These are phyloP conservation scores for Wickerhamiella lipophila DNA, from an alignment of 805 yeast genomes.

Conservation along the genomic window DNA sequence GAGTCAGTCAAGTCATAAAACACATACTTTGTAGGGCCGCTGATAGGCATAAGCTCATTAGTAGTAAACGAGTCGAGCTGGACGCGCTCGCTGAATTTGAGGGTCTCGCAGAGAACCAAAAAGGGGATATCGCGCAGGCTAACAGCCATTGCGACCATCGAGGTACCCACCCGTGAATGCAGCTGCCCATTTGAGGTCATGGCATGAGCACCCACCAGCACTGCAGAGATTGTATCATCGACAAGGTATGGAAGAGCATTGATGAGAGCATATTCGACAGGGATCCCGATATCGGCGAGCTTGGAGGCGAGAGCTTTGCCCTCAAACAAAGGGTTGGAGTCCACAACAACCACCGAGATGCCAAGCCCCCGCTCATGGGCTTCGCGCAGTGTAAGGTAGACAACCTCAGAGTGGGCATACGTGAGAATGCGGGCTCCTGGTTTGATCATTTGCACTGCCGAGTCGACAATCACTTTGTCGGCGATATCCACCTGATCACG, in stretches of 20 bases:
- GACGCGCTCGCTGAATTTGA: conserved; percentile 88
- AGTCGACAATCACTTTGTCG: conserved; percentile 67
- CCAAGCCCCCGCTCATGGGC: conserved; percentile 45
- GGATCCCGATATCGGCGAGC: conserved; percentile 51
- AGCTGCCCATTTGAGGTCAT: conserved; percentile 90
- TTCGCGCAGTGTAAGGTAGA: conserved; percentile 62
- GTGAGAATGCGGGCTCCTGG: conserved; percentile 73
- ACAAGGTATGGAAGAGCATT: conserved; percentile 69
- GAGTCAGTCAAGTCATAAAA: conserved; percentile 94
- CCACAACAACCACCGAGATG: conserved; percentile 76
- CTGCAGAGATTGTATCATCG: conserved; percentile 68
- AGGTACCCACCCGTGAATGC: conserved; percentile 90
- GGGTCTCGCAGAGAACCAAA: conserved; percentile 85
- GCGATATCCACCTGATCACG: conserved; percentile 76
- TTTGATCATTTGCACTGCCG: conserved; percentile 63
- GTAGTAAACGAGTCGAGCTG: conserved; percentile 92
- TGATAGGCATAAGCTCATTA: conserved; percentile 50
- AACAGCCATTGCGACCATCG: conserved; percentile 84
- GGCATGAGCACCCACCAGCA: conserved; percentile 92
- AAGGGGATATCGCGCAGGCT: conserved; percentile 84
- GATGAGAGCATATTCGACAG: conserved; percentile 65
- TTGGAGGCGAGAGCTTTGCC: conserved; percentile 65
- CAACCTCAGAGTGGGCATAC: conserved; percentile 77
- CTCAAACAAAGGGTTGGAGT: conserved; percentile 87
- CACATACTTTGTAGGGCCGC: conserved; percentile 47